These are phyloP conservation scores for Viola pubescens DNA, from an alignment of 441 rosid genomes.

Conservation along the genomic window DNA sequence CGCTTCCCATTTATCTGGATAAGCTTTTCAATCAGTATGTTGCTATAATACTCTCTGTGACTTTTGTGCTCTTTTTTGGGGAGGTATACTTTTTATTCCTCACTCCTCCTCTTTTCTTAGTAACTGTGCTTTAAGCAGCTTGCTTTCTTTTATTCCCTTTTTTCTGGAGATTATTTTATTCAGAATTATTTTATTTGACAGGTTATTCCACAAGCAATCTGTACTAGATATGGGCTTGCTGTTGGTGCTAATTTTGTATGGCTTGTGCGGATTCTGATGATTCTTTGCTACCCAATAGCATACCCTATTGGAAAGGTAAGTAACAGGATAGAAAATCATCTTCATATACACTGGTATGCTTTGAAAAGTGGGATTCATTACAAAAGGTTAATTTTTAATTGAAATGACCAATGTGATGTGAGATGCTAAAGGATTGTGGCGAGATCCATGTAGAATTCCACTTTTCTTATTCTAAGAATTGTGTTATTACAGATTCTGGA, in stretches of 20 bases:
- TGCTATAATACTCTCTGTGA: slow-evolving; percentile 83
- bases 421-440: no score
- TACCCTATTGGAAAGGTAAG: slow-evolving; percentile 93
- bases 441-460: no score
- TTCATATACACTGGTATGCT: neutral
- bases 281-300: slow-evolving; percentile 83
- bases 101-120: neutral
- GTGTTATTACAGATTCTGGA: slow-evolving; percentile 59
- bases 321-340: neutral
- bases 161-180: slow-evolving; percentile 3
- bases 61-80: slow-evolving; percentile 81
- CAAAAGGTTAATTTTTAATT: no score
- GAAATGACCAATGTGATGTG: no score
- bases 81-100: slow-evolving; percentile 48
- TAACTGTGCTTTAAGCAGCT: neutral
- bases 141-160: neutral
- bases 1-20: slow-evolving; percentile 86
- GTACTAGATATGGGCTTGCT: slow-evolving; percentile 90
- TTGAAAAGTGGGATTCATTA: neutral
- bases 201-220: slow-evolving; percentile 98
- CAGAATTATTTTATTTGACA: slow-evolving; percentile 23
- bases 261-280: slow-evolving; percentile 84
- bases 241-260: slow-evolving; percentile 83
- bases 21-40: slow-evolving; percentile 88
- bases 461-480: slow-evolving; percentile 9